Conservation (phyloP, 768 basidiomycete species). For the Tylopilus sp. region DNA sequence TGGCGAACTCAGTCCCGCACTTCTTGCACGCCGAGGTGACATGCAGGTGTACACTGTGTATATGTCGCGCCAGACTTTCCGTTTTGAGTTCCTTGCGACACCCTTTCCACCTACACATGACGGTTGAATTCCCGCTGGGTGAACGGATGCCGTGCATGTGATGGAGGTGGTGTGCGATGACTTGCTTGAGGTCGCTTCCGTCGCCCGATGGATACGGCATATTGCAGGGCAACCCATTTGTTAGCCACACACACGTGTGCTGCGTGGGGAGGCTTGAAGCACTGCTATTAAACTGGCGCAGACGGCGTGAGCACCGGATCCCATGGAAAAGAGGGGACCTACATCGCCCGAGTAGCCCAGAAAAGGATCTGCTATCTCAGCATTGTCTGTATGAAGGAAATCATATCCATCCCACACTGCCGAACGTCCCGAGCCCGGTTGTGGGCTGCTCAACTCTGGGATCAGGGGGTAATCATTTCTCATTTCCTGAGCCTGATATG, state of each 20-base stretch:
- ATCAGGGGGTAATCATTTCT: background rate
- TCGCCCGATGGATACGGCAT: background rate
- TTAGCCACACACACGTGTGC: slow-evolving; percentile 8
- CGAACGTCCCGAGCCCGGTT: no score
- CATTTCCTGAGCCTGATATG: background rate
- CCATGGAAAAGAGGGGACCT: background rate
- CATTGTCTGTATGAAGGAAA: no score
- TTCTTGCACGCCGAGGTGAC: slow-evolving; percentile 6
- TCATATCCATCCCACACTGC: no score
- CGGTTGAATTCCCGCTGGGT: slow-evolving; percentile 1
- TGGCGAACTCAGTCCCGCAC: slow-evolving; percentile 26
- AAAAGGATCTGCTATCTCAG: no score
- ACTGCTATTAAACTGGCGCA: background rate
- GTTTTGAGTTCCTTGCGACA: slow-evolving; percentile 22
- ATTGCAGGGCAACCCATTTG: slow-evolving; percentile 9
- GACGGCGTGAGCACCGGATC: no score
- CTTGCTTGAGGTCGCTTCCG: slow-evolving; percentile 6
- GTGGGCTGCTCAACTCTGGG: no score
- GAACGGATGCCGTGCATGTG: slow-evolving; percentile 3
- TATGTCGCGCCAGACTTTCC: slow-evolving; percentile 25
- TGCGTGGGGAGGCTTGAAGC: no score
- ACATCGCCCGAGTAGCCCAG: no score
- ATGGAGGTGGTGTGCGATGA: slow-evolving; percentile 12
- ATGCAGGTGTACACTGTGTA: slow-evolving; percentile 22
- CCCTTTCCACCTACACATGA: slow-evolving; percentile 16